These are phyloP conservation scores for Leptosphaerulina australis DNA, from an alignment of 2,329 filamentous ascomycete genomes.

Conservation along the genomic window DNA sequence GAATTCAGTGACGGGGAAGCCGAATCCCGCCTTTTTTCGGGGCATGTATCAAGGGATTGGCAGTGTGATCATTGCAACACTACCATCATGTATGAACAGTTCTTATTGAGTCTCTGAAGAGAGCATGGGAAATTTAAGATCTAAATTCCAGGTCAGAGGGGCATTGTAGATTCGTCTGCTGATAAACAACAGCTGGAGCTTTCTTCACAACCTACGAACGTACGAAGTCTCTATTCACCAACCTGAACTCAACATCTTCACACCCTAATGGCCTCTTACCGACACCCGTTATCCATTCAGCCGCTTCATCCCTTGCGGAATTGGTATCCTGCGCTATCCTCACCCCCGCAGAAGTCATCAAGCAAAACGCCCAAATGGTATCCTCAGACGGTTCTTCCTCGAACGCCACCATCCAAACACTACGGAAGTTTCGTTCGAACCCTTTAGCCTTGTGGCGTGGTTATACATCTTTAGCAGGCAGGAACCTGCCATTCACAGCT, in stretches of 20 bases:
- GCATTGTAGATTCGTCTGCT: too few species aligned
- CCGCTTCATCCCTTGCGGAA: constrained; percentile 77
- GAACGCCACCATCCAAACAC: constrained; percentile 62
- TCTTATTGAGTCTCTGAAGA: neutral
- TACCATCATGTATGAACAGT: constrained; percentile 72
- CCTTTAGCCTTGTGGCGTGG: constrained; percentile 68
- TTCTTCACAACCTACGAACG: constrained; percentile 93
- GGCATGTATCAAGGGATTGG: constrained; percentile 88
- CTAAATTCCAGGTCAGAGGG: too few species aligned
- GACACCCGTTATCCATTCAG: constrained; percentile 71
- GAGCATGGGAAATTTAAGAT: neutral
- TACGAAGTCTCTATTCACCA: constrained; percentile 67
- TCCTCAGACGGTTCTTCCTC: constrained; percentile 32
- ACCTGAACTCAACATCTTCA: constrained; percentile 50
- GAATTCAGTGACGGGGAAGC: constrained; percentile 60
- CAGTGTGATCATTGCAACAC: constrained; percentile 80
- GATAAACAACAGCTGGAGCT: constrained; percentile 65
- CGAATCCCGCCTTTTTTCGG: constrained; percentile 65
- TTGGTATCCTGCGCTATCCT: constrained; percentile 85
- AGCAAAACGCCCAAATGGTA: constrained; percentile 92
- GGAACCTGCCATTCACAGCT: constrained; percentile 86
- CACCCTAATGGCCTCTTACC: constrained; percentile 59
- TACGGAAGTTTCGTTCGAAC: constrained; percentile 62
- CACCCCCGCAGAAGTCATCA: constrained; percentile 87
- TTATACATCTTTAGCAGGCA: constrained; percentile 78